These are phyloP conservation scores for Lipomyces mesembrius DNA, from an alignment of 805 yeast species.

Conservation along the genomic window DNA sequence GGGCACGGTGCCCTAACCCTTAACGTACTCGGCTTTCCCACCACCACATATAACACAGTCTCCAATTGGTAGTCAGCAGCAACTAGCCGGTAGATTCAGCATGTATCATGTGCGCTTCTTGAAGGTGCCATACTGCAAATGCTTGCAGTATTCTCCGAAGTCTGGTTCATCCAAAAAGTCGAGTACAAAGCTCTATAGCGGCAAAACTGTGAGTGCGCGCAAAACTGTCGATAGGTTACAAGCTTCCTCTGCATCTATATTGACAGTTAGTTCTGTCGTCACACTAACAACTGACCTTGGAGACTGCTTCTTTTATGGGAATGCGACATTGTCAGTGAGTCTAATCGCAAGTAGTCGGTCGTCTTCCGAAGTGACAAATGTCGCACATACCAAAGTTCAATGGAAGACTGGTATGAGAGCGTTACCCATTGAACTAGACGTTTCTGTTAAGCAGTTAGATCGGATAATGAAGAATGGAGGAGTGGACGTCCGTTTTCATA, in stretches of 20 bases:
- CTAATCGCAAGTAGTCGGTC: not conserved
- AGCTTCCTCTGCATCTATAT: not conserved
- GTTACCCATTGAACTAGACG: constrained; percentile 20
- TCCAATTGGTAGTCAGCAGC: not conserved
- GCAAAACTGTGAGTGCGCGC: not conserved
- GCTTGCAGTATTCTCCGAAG: not conserved
- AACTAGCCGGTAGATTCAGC: not conserved
- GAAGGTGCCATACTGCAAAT: constrained; percentile 25
- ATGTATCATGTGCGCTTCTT: constrained; percentile 34
- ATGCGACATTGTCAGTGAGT: constrained; percentile 28
- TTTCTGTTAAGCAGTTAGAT: constrained; percentile 1
- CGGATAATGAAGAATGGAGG: constrained; percentile 1
- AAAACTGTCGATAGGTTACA: not conserved
- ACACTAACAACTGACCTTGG: constrained; percentile 51
- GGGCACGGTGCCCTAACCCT: not conserved
- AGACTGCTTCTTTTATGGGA: constrained; percentile 49
- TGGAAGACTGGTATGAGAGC: constrained; percentile 31
- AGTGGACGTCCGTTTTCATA: not conserved
- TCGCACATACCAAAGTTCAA: not conserved
- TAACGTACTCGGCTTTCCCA: not conserved
- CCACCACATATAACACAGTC: too few relatives aligned
- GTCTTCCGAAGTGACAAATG: not conserved
- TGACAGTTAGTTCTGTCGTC: constrained; percentile 31
- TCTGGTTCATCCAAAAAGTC: constrained; percentile 1
- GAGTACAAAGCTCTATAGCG: not conserved